Percentiles rank a stretch among this genome's conserved stretches.
Evolutionary conservation across 441 rosid species (phyloP).

Genomic region (Euphorbia schlechtendalii): DNA sequence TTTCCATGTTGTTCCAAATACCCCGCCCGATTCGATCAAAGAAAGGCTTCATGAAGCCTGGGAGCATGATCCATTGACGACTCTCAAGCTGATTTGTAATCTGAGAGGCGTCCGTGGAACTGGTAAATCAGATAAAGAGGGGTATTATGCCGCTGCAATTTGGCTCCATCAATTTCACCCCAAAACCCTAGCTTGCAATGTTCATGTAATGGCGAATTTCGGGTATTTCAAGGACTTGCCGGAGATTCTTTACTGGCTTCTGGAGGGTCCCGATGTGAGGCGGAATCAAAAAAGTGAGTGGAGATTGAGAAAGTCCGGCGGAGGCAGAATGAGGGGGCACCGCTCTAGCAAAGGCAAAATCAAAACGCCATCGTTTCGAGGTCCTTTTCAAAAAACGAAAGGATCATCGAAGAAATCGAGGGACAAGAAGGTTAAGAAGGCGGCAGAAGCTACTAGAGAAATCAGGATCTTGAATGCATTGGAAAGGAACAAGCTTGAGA

Average conservation of each 20-base stretch:
- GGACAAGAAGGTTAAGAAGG: neutral
- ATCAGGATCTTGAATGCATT: slow-evolving; percentile 6
- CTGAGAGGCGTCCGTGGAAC: slow-evolving; percentile 26
- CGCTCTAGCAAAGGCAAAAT: too few species aligned
- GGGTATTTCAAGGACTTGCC: slow-evolving; percentile 25
- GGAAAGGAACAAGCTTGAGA: slow-evolving; percentile 12
- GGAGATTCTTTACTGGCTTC: slow-evolving; percentile 22
- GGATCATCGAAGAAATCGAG: neutral
- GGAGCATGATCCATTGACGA: slow-evolving; percentile 20
- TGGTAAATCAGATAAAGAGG: slow-evolving; percentile 27
- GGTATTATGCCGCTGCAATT: slow-evolving; percentile 18
- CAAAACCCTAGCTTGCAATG: slow-evolving; percentile 23
- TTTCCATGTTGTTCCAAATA: slow-evolving; percentile 26
- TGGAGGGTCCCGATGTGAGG: slow-evolving; percentile 20
- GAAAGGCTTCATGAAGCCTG: slow-evolving; percentile 13
- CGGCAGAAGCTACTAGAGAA: neutral
- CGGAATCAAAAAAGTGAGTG: slow-evolving; percentile 11
- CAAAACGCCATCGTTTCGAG: too few species aligned
- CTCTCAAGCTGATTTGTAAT: slow-evolving; percentile 23
- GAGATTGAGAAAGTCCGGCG: too few species aligned
- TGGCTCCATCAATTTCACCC: slow-evolving; percentile 25
- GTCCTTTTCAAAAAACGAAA: neutral
- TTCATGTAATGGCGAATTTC: slow-evolving; percentile 11
- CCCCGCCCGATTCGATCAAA: slow-evolving; percentile 6
- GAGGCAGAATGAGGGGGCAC: too few species aligned